Evolutionary conservation across 2,329 filamentous ascomycete genomes (phyloP), one percentile per base, ranked within the genome.

Genomic region (Fusarium sp.): DNA sequence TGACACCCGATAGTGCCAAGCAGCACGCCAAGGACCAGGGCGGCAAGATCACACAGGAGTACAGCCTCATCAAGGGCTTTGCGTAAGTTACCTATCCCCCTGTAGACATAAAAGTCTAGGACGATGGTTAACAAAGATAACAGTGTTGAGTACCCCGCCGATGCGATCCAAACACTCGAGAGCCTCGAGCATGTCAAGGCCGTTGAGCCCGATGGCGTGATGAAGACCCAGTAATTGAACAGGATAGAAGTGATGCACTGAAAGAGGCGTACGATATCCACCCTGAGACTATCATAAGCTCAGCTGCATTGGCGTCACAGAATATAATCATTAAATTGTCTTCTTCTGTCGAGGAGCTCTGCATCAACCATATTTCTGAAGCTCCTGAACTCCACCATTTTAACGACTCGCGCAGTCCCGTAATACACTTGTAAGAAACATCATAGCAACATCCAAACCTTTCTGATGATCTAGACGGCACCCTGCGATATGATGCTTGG

Each of bases 31-130:
- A 80, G 66, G 87, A 91, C 44, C 89, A 95, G 80, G 95, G 95
- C 78, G 95, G 94, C 80, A 90, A 89, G 81, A 96, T 98, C 83
- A 89, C 84, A 60, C 90, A 96, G 76, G 93, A 96, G 81, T 97
- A 93, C 86, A 91, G 84, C 67, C 83, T 97, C 76, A 94, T 97
- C 87, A 97, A 95, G 85, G 95, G 92, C 64, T 98, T 98, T 85
- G 91, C 93, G 95, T 98, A 90, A 75, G 93, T 86, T 42, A 5
- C 30, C 30, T 4, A 33, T 5, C 49, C 18, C 37, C 48, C 15
- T 32, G 20, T 17, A 18, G 15, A 20, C 26, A 18, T 14, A 15
- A 10, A 46, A 35, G 26, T 32, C 15, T 8, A 37, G 18, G 23
- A n/a, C 41, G 32, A 66, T 20, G 26, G 9, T 30, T 73, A 15